Base-by-base conservation (phyloP, 352 stramenopile genomes). In the Globisporangium solare region DNA sequence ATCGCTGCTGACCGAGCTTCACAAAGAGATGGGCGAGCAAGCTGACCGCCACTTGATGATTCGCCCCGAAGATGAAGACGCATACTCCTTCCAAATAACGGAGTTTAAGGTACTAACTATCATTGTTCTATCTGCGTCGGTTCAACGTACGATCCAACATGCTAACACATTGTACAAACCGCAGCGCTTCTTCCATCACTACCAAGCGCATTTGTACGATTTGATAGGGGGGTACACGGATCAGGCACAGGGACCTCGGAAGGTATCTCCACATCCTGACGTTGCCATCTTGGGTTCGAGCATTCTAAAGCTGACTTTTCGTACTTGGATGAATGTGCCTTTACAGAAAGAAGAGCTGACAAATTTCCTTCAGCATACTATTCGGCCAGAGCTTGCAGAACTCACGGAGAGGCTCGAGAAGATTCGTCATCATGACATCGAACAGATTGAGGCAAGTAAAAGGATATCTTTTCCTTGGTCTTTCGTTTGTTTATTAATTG, bases 101-200 rank as follows among this genome's bases (percentile, higher is more conserved):
- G 73, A 76, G 53, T 88, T 88, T 55, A 90, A 90, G 73, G 83
- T 92, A 52, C 10, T 10, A 2, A 52, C 10, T 10, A 2, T 43
- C 27, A 7, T 35, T 35, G 5, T 1, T 35, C 5, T 11, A 35
- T 10, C 27, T 35, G 5, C 27, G 7, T 6, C 27, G 7, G 27
- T 35, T 35, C 27, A 35, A 7, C 7, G 27, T 35, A 35, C 5
- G 27, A 10, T 35, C 27, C 27, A 35, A 35, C 27, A 35, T 35
- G 27, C 27, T 35, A 6, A 55, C 39, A 40, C 10, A 59, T 41
- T 49, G 18, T 35, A 21, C 22, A 11, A 21, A 20, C 6, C 39
- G 11, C 41, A 92, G 83, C 70, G 76, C 21, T 92, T 92, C 55
- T 90, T 86, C 53, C 71, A 82, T 47, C 66, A 83, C 45, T 92